Percentiles rank a stretch among this genome's conserved stretches.
These are phyloP conservation scores for Phycomyces nitens DNA, from an alignment of 192 early-diverging fungal genomes.

Conservation along the genomic window DNA sequence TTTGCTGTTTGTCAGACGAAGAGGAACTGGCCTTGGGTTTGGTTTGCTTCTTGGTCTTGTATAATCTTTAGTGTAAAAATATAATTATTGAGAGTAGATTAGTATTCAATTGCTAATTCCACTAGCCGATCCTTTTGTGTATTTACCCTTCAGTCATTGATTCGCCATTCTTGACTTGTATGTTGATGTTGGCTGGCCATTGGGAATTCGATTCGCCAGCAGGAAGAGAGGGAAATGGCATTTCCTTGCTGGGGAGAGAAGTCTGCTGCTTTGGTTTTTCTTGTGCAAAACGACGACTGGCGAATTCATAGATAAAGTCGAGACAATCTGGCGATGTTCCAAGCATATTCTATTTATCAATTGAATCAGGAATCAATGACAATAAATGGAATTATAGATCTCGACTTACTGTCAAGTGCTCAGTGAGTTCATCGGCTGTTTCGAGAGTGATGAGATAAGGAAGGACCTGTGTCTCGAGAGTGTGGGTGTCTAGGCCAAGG, in stretches of 20 bases:
- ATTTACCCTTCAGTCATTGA: too few relatives aligned
- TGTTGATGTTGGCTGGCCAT: too few relatives aligned
- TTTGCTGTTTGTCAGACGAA: slow-evolving; percentile 35
- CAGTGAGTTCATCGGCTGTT: slow-evolving; percentile 18
- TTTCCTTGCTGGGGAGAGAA: not conserved
- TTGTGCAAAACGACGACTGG: slow-evolving; percentile 24
- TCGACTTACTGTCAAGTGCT: slow-evolving; percentile 25
- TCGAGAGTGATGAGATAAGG: slow-evolving; percentile 36
- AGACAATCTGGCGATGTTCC: slow-evolving; percentile 22
- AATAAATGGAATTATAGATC: not conserved
- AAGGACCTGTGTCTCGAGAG: slow-evolving; percentile 30
- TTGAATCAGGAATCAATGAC: not conserved
- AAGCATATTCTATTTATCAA: slow-evolving; percentile 22
- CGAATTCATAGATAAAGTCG: slow-evolving; percentile 36
- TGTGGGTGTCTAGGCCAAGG: slow-evolving; percentile 37
- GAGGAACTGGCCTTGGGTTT: not conserved
- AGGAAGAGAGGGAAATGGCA: slow-evolving; percentile 2
- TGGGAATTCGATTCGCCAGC: not conserved
- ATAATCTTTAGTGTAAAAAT: not conserved
- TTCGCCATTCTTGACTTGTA: too few relatives aligned
- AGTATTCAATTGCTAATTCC: too few relatives aligned
- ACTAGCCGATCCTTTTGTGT: too few relatives aligned
- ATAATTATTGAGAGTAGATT: too few relatives aligned
- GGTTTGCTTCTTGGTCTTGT: not conserved
- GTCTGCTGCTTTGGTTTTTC: slow-evolving; percentile 12